phyloP scores from a whole-genome alignment of 2,329 filamentous ascomycete species.

The Colletotrichum sidae region DNA sequence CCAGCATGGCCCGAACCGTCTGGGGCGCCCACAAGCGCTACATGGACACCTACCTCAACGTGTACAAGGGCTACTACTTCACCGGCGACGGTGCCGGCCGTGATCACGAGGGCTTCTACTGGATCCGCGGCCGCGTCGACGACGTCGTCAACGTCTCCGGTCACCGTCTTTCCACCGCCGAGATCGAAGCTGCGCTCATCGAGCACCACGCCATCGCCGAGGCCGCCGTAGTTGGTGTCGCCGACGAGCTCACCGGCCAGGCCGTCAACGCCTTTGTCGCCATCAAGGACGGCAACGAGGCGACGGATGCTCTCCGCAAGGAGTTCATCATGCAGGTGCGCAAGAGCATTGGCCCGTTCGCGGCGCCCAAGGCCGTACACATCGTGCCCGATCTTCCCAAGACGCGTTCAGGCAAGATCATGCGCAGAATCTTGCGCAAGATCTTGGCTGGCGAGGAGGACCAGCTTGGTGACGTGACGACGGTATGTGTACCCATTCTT shows the following conservation, averaged over 20 bases:
- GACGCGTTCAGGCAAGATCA: slow-evolving; percentile 98
- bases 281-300: slow-evolving; percentile 85
- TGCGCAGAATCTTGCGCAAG: slow-evolving; percentile 97
- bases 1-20: slow-evolving; percentile 97
- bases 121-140: slow-evolving; percentile 98
- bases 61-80: slow-evolving; percentile 98
- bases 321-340: slow-evolving; percentile 94
- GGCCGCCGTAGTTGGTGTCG: slow-evolving; percentile 92
- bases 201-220: slow-evolving; percentile 93
- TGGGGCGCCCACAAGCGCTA: slow-evolving; percentile 98
- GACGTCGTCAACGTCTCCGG: slow-evolving; percentile 99
- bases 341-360: slow-evolving; percentile 97
- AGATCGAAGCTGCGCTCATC: slow-evolving; percentile 96
- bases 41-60: slow-evolving; percentile 98
- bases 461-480: slow-evolving; percentile 92
- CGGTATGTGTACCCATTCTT: slow-evolving; percentile 67
- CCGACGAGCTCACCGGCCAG: slow-evolving; percentile 95
- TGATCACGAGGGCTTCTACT: slow-evolving; percentile 99
- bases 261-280: slow-evolving; percentile 97
- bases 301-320: slow-evolving; percentile 85
- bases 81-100: slow-evolving; percentile 94
- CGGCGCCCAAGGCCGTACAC: slow-evolving; percentile 92
- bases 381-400: slow-evolving; percentile 95
- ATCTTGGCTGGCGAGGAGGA: slow-evolving; percentile 97
- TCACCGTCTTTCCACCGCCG: slow-evolving; percentile 94